Evolutionary conservation across 495 filamentous ascomycete genomes (phyloP).

Genomic region (Letharia columbiana): DNA sequence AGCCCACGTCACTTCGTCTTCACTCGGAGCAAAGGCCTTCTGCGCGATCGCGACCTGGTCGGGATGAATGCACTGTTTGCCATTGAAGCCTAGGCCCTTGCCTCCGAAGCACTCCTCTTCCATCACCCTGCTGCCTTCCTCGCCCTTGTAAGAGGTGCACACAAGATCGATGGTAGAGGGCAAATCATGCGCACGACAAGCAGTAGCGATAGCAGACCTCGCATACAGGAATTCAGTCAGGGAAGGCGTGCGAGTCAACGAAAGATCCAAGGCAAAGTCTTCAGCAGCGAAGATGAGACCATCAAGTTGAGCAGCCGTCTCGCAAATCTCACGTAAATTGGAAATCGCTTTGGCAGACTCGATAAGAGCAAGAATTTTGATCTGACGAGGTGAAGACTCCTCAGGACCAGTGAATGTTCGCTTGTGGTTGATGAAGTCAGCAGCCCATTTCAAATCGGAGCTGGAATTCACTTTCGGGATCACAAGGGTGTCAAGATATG

Average conservation of each 20-base stretch:
- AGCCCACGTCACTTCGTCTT: constrained; percentile 68
- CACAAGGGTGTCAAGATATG: constrained; percentile 65
- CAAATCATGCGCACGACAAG: constrained; percentile 63
- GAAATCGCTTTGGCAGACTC: constrained; percentile 76
- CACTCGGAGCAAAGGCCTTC: constrained; percentile 61
- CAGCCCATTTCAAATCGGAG: constrained; percentile 59
- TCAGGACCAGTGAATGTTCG: constrained; percentile 39
- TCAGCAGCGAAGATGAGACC: constrained; percentile 90
- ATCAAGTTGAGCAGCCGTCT: constrained; percentile 53
- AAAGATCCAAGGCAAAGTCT: constrained; percentile 85
- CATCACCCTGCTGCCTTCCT: constrained; percentile 44
- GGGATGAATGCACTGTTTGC: constrained; percentile 94
- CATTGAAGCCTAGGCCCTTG: constrained; percentile 78
- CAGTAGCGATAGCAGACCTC: constrained; percentile 73
- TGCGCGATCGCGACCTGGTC: constrained; percentile 69
- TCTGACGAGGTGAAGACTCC: constrained; percentile 30
- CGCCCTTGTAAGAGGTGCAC: constrained; percentile 69
- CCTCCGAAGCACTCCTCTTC: constrained; percentile 67
- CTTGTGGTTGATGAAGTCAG: constrained; percentile 54
- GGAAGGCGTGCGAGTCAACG: constrained; percentile 67
- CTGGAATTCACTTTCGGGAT: constrained; percentile 68
- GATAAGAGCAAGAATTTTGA: constrained; percentile 75
- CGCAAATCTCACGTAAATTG: constrained; percentile 64
- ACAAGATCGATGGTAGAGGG: constrained; percentile 82
- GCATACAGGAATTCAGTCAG: constrained; percentile 83